Evolutionary conservation across 106 monocot species (phyloP).

Genomic region (Dendrobium nobile): DNA sequence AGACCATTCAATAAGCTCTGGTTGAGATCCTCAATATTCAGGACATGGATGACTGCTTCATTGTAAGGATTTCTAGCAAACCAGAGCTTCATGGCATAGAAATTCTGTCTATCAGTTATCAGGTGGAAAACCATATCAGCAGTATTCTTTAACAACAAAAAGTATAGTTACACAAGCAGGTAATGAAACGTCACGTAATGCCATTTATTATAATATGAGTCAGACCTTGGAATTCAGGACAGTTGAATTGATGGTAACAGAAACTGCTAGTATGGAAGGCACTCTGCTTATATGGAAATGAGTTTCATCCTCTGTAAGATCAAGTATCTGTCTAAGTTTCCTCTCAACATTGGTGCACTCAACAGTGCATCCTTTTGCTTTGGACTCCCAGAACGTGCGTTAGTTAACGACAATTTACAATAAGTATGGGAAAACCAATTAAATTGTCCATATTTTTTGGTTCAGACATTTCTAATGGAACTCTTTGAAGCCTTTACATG

Average conservation of each 20-base stretch:
- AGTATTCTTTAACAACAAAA: conserved; percentile 36
- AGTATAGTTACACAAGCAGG: background rate
- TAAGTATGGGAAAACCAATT: too few species aligned
- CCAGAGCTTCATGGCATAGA: conserved; percentile 74
- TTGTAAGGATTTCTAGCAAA: conserved; percentile 44
- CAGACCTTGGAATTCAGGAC: conserved; percentile 45
- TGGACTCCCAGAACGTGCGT: background rate
- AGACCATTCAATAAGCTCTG: conserved; percentile 7
- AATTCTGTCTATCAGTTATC: conserved; percentile 66
- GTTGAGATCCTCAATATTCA: conserved; percentile 50
- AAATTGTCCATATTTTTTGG: too few species aligned
- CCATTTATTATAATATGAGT: background rate
- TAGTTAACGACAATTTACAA: too few species aligned
- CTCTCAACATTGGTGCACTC: conserved; percentile 58
- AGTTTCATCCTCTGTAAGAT: conserved; percentile 63
- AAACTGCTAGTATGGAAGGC: conserved; percentile 51
- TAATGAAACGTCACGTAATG: background rate
- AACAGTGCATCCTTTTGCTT: conserved; percentile 39
- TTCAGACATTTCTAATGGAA: too few species aligned
- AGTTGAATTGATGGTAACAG: conserved; percentile 59
- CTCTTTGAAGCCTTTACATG: too few species aligned
- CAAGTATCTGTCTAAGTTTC: conserved; percentile 57
- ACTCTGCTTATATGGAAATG: conserved; percentile 69
- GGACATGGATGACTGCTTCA: conserved; percentile 37
- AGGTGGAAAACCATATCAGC: conserved; percentile 56